These are phyloP conservation scores for Trichoderma oligosporum DNA, from an alignment of 2,329 filamentous ascomycete species.

Conservation along the genomic window DNA sequence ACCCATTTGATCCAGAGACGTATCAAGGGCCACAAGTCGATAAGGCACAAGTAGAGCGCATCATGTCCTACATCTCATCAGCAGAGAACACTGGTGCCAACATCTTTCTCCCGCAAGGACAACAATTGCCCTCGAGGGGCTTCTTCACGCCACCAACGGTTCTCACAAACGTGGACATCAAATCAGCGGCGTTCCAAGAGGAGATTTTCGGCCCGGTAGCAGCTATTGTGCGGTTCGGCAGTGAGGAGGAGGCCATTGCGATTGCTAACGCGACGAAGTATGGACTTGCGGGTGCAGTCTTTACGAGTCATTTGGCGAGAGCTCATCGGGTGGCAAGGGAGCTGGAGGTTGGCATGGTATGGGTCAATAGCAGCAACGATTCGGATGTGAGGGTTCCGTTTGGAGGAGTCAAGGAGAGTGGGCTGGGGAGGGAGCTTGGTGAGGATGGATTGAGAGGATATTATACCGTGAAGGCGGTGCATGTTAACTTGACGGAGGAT, in stretches of 20 bases:
- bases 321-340: slow-evolving; percentile 43
- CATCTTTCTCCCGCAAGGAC: slow-evolving; percentile 32
- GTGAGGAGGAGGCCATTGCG: slow-evolving; percentile 30
- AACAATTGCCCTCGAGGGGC: slow-evolving; percentile 23
- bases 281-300: slow-evolving; percentile 53
- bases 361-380: slow-evolving; percentile 38
- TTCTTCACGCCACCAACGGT: slow-evolving; percentile 32
- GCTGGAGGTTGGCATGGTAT: slow-evolving; percentile 51
- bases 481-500: slow-evolving; percentile 28
- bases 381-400: slow-evolving; percentile 32
- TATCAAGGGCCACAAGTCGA: slow-evolving; percentile 68
- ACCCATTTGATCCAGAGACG: slow-evolving; percentile 60
- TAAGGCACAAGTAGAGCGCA: slow-evolving; percentile 59
- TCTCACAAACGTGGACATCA: slow-evolving; percentile 26
- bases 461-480: slow-evolving; percentile 30
- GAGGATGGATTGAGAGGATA: slow-evolving; percentile 31
- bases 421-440: slow-evolving; percentile 32
- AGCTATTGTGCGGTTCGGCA: slow-evolving; percentile 26
- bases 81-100: slow-evolving; percentile 60
- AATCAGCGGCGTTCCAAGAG: slow-evolving; percentile 28
- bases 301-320: slow-evolving; percentile 48
- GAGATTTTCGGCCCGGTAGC: slow-evolving; percentile 34
- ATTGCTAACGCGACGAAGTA: slow-evolving; percentile 44
- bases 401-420: slow-evolving; percentile 34
- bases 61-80: slow-evolving; percentile 62